Evolutionary conservation across 306 rosid species (phyloP).

Genomic region (Citrullus mucosospermus): DNA sequence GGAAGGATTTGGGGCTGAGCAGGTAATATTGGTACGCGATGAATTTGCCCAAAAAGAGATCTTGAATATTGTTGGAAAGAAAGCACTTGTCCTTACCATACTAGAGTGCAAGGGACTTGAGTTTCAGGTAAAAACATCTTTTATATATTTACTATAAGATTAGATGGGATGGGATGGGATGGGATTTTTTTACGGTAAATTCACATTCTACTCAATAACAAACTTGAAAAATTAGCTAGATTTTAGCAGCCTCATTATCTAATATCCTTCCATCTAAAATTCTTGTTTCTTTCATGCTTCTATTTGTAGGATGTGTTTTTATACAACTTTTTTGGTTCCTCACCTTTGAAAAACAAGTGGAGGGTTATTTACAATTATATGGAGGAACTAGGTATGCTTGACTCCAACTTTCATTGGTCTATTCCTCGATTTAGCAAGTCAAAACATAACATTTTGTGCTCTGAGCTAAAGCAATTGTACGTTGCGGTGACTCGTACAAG

Average conservation of each 20-base stretch:
- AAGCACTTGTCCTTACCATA: conserved; percentile 64
- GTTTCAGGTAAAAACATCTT: conserved; percentile 42
- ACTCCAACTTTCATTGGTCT: conserved; percentile 9
- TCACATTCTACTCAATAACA: not conserved
- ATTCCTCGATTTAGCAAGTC: conserved; percentile 33
- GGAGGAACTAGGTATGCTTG: conserved; percentile 47
- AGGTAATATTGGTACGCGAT: conserved; percentile 72
- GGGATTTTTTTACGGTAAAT: not conserved
- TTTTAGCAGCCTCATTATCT: not conserved
- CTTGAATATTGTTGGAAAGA: conserved; percentile 37
- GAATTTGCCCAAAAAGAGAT: conserved; percentile 37
- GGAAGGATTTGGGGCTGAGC: conserved; percentile 78
- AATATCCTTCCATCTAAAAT: not conserved
- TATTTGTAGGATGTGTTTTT: conserved; percentile 48
- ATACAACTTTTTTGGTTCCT: conserved; percentile 59
- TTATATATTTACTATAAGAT: not conserved
- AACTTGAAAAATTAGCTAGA: not conserved
- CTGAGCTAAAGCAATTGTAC: conserved; percentile 60
- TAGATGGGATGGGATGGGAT: not conserved
- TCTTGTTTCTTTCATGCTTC: not conserved
- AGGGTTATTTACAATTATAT: conserved; percentile 55
- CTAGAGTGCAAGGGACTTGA: conserved; percentile 86
- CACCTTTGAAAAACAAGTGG: conserved; percentile 50
- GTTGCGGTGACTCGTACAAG: conserved; percentile 71
- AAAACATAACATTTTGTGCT: conserved; percentile 55